A percentile compares a stretch with the other conserved stretches of the same genome.
These are phyloP conservation scores for Sicyos edulis DNA, from an alignment of 306 rosid genomes.

Conservation along the genomic window DNA sequence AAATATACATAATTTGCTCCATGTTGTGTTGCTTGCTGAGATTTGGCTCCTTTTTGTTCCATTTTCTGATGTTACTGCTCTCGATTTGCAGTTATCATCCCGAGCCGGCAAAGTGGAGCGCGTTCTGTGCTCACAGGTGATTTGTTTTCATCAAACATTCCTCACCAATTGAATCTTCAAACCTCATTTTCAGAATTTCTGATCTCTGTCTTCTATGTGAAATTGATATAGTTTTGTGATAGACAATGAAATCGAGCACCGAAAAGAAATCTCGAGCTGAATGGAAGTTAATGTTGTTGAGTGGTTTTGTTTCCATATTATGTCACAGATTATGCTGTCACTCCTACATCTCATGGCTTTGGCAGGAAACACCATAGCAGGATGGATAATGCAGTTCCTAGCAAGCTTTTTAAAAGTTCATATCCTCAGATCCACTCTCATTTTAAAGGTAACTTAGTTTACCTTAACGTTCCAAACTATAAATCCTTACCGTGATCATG, in stretches of 20 bases:
- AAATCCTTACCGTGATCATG: too few relatives aligned
- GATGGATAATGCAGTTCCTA: slow-evolving; percentile 18
- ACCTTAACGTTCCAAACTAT: too few relatives aligned
- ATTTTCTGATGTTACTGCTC: background rate
- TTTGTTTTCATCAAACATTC: background rate
- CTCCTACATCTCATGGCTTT: slow-evolving; percentile 31
- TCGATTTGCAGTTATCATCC: slow-evolving; percentile 19
- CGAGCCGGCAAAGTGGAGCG: background rate
- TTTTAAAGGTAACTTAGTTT: slow-evolving; percentile 22
- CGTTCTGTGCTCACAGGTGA: slow-evolving; percentile 19
- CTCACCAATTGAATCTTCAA: slow-evolving; percentile 7
- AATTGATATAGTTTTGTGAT: background rate
- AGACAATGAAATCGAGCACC: background rate
- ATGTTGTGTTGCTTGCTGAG: slow-evolving; percentile 1
- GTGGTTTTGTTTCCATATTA: slow-evolving; percentile 11
- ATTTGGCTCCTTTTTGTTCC: background rate
- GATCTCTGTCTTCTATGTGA: background rate
- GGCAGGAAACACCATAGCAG: slow-evolving; percentile 26
- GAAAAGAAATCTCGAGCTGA: background rate
- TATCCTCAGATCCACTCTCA: slow-evolving; percentile 18
- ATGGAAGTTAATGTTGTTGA: background rate
- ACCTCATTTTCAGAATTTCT: background rate
- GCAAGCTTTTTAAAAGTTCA: slow-evolving; percentile 15
- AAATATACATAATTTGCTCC: background rate
- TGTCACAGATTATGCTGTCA: slow-evolving; percentile 25